phyloP scores from a whole-genome alignment of 2,329 filamentous ascomycete species.

The Chaetomium sp. region DNA sequence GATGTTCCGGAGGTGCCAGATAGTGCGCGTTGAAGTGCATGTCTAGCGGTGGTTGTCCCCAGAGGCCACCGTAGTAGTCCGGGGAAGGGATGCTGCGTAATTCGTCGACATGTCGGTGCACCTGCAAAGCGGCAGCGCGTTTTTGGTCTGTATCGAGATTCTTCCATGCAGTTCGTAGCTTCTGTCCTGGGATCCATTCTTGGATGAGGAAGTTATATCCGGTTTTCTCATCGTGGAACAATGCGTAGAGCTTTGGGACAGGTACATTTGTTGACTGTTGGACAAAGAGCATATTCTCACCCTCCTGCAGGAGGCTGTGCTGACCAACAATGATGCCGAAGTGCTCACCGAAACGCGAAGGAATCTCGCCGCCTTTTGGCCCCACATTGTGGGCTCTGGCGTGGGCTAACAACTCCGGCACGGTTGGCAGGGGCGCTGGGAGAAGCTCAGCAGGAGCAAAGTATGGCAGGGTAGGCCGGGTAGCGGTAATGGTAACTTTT shows the following conservation, averaged over 20 bases:
- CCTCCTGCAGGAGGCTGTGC: neutral
- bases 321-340: neutral
- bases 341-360: neutral
- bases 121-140: neutral
- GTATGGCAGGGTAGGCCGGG: neutral
- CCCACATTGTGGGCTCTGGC: no score
- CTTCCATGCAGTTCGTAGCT: neutral
- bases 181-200: constrained; percentile 10
- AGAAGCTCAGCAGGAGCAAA: neutral
- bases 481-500: neutral
- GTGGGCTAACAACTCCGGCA: neutral
- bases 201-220: constrained; percentile 1
- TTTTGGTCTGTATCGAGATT: neutral
- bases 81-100: constrained; percentile 14
- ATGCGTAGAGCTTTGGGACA: constrained; percentile 16
- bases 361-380: no score
- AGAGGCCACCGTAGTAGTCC: constrained; percentile 14
- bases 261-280: constrained; percentile 3
- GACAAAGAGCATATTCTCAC: constrained; percentile 15
- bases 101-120: constrained; percentile 5
- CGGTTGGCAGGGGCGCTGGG: neutral
- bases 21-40: neutral
- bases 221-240: neutral
- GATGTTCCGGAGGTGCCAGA: neutral
- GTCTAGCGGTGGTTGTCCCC: neutral